Evolutionary conservation across 2,329 filamentous ascomycete species (phyloP), one percentile per base, ranked within the genome.

Genomic region (Plectosphaerella sp.): DNA sequence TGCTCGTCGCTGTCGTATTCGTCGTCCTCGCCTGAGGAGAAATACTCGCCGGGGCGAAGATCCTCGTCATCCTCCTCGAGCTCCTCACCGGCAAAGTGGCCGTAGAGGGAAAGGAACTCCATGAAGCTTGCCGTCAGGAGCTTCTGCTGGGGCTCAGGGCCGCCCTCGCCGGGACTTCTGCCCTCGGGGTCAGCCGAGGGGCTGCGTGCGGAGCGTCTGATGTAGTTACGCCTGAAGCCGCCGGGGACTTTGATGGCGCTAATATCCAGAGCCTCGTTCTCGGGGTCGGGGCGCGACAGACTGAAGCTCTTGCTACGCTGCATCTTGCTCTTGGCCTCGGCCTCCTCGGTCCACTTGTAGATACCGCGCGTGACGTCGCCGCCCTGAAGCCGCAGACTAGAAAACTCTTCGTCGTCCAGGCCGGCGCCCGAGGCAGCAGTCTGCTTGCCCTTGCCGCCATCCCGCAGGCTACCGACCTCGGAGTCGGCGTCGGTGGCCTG

Each of bases 1-100:
- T 71, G 51, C 37, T 56, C 55, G 39, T 54, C 59, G 49, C 72
- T 69, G 24, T 70, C 72, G 42, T 77, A 79, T 4, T 50, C 35
- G 54, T 86, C 79, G 54, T 86, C 85, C 20, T 84, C 78, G 59
- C 89, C 89, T 0, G 90, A 92, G 8, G 86, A 87, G 66, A 97
- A 97, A 69, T 96, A 97, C 65, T 97, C 93, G 66, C 95, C 88
- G 2, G 91, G 90, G 5, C 80, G 84, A 14, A 96, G 75, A 2
- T 86, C 89, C 68, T 97, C 93, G 61, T 97, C 94, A 61, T 97
- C 94, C 69, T 99, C 94, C 67, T 97, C 92, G 12, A 99, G 80
- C 65, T 96, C 89, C 70, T 99, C 94, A 71, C 94, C 94, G 2
- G 94, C 94, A 67, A 99, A 99, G 72, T 99, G 94, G 4, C 94